These are phyloP conservation scores for Echria macrotheca DNA, from an alignment of 495 filamentous ascomycete species.

Conservation along the genomic window DNA sequence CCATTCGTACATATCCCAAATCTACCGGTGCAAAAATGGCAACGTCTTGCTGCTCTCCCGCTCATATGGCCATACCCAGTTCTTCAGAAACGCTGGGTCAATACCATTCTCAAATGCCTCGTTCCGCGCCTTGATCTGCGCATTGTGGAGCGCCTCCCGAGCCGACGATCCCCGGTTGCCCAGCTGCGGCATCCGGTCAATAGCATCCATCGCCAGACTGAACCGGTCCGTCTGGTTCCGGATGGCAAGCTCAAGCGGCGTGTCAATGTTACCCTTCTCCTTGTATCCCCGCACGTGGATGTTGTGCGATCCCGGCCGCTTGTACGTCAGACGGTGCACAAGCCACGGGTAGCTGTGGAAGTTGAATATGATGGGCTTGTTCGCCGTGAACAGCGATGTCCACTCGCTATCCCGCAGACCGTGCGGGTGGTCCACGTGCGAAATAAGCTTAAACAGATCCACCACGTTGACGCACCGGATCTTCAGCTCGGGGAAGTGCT, in stretches of 20 bases:
- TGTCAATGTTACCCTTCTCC: slow-evolving; percentile 77
- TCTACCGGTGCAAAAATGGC: not conserved
- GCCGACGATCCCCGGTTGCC: slow-evolving; percentile 52
- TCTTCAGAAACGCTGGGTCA: slow-evolving; percentile 58
- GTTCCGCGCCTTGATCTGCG: slow-evolving; percentile 51
- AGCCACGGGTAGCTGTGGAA: slow-evolving; percentile 77
- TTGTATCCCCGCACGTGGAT: slow-evolving; percentile 67
- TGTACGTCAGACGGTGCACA: slow-evolving; percentile 66
- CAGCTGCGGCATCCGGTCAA: slow-evolving; percentile 55
- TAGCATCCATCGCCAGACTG: slow-evolving; percentile 65
- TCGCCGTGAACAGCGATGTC: slow-evolving; percentile 57
- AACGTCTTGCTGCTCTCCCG: slow-evolving; percentile 15
- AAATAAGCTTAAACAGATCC: slow-evolving; percentile 69
- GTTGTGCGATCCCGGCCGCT: slow-evolving; percentile 58
- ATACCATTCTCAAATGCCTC: slow-evolving; percentile 60
- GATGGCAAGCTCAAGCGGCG: slow-evolving; percentile 65
- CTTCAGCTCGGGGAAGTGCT: slow-evolving; percentile 59
- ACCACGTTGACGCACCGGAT: slow-evolving; percentile 72
- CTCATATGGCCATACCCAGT: slow-evolving; percentile 57
- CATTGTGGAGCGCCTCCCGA: slow-evolving; percentile 55
- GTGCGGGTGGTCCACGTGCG: slow-evolving; percentile 59
- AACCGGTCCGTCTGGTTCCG: slow-evolving; percentile 67
- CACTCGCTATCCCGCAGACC: slow-evolving; percentile 58
- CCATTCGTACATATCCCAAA: no score
- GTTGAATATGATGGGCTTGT: slow-evolving; percentile 70